Base-by-base conservation (phyloP, 352 stramenopile species). In the Thalassiosira mediterranea region DNA sequence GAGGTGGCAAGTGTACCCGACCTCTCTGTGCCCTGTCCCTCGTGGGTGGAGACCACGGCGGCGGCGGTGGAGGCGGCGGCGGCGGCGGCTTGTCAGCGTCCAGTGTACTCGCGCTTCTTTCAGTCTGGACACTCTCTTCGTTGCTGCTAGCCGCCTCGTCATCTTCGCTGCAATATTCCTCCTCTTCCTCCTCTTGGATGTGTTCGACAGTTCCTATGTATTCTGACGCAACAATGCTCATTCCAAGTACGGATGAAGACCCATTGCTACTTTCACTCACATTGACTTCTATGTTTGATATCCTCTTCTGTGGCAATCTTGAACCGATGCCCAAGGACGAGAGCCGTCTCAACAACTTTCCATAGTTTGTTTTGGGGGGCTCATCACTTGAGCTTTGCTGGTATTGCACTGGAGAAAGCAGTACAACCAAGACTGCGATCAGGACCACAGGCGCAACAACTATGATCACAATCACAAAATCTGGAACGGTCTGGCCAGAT, bases 381-480 rank as follows among this genome's bases (percentile, higher is more conserved):
- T n/a, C n/a, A n/a, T n/a, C n/a, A n/a, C n/a, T n/a, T n/a, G n/a
- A n/a, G n/a, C n/a, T n/a, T n/a, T n/a, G n/a, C n/a, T n/a, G n/a
- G n/a, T n/a, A n/a, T 51, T 4, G 31, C 31, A 8, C 7, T 3
- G 34, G 37, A 0, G 44, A 40, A 23, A 19, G n/a, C 4, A 58
- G 44, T 46, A 2, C 3, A 7, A 71, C 17, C 26, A 62, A 19
- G 11, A 32, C 34, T 5, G 23, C 19, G 34, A 15, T 25, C 4
- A 71, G 13, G n/a, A 46, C 21, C 13, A 53, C 44, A 26, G n/a
- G 60, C 21, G 34, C 32, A 2, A 59, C 19, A 38, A 62, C 15
- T 26, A 59, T 59, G 1, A 61, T 17, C 11, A 49, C 11, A 8
- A 37, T 44, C 4, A 71, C 7, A 46, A 54, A 23, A 11, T 8